Evolutionary conservation across 2,329 filamentous ascomycete genomes (phyloP), one percentile per base, ranked within the genome.

Genomic region (Blumeria hordei): DNA sequence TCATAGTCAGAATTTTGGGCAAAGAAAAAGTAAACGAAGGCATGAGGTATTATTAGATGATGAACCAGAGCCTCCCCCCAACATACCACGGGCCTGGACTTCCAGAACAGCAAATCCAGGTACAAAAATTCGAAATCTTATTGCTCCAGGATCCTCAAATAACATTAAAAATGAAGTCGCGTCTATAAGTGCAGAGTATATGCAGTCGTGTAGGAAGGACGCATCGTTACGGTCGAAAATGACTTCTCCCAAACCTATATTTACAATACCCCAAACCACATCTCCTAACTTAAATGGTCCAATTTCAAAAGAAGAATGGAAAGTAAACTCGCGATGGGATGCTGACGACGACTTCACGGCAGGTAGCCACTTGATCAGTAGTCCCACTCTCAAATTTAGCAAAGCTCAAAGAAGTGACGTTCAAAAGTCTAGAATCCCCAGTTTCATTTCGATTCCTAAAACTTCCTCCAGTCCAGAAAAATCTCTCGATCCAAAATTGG

Each of bases 271-370:
- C n/a, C 50, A 57, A 9, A 60, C 61, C 12, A 58, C 57, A 49
- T 28, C 4, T 28, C 21, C 21, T 58, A 59, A 53, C 57, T 59
- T 28, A 9, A 56, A 44, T 14, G 53, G 51, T 44, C 34, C 41
- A 6, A 58, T 57, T n/a, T 55, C 57, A 18, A 58, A 60, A 53
- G 59, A 60, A 54, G 59, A 59, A 51, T 57, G 54, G 44, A 53
- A 54, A 28, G 43, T 58, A 3, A 11, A 54, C n/a, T 41, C 37
- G 21, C 9, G 3, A n/a, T 64, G 61, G 60, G 55, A 61, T 54
- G 60, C 60, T 32, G 62, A 64, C 36, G 45, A 61, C 9, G 63
- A 65, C 39, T 64, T 65, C 54, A 64, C 62, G 3, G 59, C 62
- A 16, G 57, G 56, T 14, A 63, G 21, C 21, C 21, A 60, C 32